Conservation (phyloP, 805 yeast genomes). For the Saccharomycopsis synnaedendra region DNA sequence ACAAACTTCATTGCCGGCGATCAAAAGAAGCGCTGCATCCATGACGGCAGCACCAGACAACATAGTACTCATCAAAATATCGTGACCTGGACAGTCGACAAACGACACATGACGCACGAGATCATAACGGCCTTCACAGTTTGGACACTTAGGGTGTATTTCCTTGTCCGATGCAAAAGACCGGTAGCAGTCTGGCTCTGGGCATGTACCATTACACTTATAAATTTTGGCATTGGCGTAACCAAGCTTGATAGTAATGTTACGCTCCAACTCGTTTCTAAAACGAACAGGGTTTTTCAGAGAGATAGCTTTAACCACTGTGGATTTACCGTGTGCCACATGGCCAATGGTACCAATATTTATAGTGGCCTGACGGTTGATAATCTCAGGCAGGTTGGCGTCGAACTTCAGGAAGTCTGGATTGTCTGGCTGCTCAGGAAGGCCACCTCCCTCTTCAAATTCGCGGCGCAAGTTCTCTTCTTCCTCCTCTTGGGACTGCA, state of each 20-base stretch:
- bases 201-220: constrained; percentile 80
- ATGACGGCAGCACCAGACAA: constrained; percentile 99
- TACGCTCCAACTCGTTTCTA: constrained; percentile 98
- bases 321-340: constrained; percentile 91
- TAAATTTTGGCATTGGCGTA: constrained; percentile 98
- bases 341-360: constrained; percentile 97
- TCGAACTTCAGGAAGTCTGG: constrained; percentile 76
- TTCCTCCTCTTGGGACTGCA: constrained; percentile 71
- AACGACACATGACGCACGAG: constrained; percentile 94
- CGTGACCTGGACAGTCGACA: constrained; percentile 99
- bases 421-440: constrained; percentile 89
- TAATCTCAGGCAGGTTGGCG: constrained; percentile 89
- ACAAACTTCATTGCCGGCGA: constrained; percentile 98
- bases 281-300: constrained; percentile 99
- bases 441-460: constrained; percentile 96
- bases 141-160: constrained; percentile 86
- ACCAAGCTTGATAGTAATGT: constrained; percentile 96
- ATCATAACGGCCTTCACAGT: constrained; percentile 80
- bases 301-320: constrained; percentile 91
- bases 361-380: constrained; percentile 97
- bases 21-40: constrained; percentile 95
- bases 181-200: constrained; percentile 90
- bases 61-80: constrained; percentile 99
- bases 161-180: constrained; percentile 93
- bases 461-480: constrained; percentile 53